phyloP scores from a whole-genome alignment of 441 rosid species.

The Codiaeum variegatum region DNA sequence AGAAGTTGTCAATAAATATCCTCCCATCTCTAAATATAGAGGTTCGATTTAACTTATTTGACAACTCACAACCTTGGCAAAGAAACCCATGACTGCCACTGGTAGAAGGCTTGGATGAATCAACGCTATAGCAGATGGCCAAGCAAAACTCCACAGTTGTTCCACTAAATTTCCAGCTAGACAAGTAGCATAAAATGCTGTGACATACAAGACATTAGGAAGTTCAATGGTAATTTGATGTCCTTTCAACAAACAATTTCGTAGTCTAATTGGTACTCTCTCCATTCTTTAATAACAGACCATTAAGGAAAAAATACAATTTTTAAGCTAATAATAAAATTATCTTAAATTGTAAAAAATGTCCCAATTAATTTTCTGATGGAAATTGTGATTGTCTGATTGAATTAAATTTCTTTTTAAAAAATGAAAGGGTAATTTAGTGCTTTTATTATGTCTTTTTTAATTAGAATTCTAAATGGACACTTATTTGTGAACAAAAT shows the following conservation, averaged over 20 bases:
- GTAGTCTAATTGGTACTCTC: background rate
- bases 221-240: background rate
- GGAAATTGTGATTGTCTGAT: too few species aligned
- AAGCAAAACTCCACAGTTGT: constrained; percentile 86
- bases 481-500: too few species aligned
- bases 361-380: too few species aligned
- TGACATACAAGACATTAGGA: constrained; percentile 20
- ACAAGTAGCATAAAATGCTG: constrained; percentile 79
- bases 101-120: constrained; percentile 94
- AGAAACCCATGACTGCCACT: constrained; percentile 81
- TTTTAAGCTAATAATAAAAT: too few species aligned
- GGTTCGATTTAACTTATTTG: constrained; percentile 9
- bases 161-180: constrained; percentile 84
- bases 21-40: background rate
- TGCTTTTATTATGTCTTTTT: too few species aligned
- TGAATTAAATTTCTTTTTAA: too few species aligned
- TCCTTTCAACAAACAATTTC: background rate
- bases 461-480: too few species aligned
- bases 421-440: too few species aligned
- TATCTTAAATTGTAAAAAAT: too few species aligned
- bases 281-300: too few species aligned
- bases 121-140: constrained; percentile 95
- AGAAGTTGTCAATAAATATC: constrained; percentile 10
- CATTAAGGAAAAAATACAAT: too few species aligned
- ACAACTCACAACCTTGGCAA: constrained; percentile 48